These are phyloP conservation scores for Capronia epimyces DNA, from an alignment of 2,329 filamentous ascomycete genomes.

Conservation along the genomic window DNA sequence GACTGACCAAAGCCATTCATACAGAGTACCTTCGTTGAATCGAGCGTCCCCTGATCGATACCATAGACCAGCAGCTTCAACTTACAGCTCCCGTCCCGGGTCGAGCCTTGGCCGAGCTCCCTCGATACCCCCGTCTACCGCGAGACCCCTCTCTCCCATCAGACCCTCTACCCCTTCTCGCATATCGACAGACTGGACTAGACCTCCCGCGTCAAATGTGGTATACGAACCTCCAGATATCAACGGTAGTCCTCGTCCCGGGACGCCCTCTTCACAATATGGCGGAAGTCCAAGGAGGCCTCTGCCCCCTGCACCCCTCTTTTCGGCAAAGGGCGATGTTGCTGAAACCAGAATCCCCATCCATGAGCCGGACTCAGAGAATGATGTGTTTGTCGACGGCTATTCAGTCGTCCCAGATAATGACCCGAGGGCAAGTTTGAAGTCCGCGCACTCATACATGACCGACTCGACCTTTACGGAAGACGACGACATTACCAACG, in stretches of 20 bases:
- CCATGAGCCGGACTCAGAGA: constrained; percentile 49
- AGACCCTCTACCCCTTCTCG: constrained; percentile 53
- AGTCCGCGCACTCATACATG: constrained; percentile 59
- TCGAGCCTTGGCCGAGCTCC: constrained; percentile 42
- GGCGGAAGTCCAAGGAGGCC: constrained; percentile 81
- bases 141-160: constrained; percentile 40
- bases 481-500: constrained; percentile 40
- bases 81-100: constrained; percentile 36
- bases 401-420: constrained; percentile 46
- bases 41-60: constrained; percentile 33
- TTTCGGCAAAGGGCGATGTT: constrained; percentile 43
- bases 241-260: constrained; percentile 83
- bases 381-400: constrained; percentile 65
- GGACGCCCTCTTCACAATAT: constrained; percentile 83
- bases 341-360: constrained; percentile 67
- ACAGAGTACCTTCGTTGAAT: constrained; percentile 23
- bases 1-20: constrained; percentile 30
- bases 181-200: constrained; percentile 53
- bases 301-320: constrained; percentile 81
- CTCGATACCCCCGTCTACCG: constrained; percentile 38
- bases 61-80: constrained; percentile 33
- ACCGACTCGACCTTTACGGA: constrained; percentile 57
- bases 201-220: constrained; percentile 64
- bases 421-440: constrained; percentile 52
- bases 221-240: constrained; percentile 82